Percentiles rank a stretch among this genome's conserved stretches.
These are phyloP conservation scores for Malania oleifera DNA, from an alignment of 164 flowering plant species.

Conservation along the genomic window DNA sequence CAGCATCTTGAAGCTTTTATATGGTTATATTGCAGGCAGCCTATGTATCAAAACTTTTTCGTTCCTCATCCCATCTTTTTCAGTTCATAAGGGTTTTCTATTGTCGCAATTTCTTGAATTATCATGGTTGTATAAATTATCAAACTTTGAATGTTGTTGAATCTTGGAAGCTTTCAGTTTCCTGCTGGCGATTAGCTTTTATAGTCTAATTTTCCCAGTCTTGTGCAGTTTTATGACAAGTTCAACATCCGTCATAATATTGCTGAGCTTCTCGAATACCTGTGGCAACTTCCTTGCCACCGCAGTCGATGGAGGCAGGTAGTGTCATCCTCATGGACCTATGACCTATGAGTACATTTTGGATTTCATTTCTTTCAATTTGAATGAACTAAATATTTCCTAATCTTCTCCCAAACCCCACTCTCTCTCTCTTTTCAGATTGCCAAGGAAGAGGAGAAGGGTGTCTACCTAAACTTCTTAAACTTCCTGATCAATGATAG, in stretches of 20 bases:
- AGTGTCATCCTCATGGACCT: background rate
- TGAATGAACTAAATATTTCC: background rate
- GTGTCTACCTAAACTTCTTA: conserved; percentile 89
- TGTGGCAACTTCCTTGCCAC: conserved; percentile 98
- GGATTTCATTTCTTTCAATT: background rate
- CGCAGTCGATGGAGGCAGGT: conserved; percentile 95
- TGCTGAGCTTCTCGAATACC: conserved; percentile 97
- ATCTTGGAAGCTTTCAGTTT: background rate
- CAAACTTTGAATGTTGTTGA: background rate
- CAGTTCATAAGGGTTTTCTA: background rate
- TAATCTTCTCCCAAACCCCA: background rate
- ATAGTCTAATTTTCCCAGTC: background rate
- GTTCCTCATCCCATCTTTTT: background rate
- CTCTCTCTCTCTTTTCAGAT: conserved; percentile 43
- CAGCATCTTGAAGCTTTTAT: background rate
- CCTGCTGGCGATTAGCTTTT: conserved; percentile 2
- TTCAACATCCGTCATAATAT: conserved; percentile 98
- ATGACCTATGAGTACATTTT: background rate
- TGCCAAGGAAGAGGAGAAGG: conserved; percentile 97
- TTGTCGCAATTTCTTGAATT: background rate
- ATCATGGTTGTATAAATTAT: background rate
- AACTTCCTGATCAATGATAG: conserved; percentile 96
- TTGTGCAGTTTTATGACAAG: conserved; percentile 93
- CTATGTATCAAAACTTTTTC: background rate
- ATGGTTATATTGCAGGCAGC: conserved; percentile 3